Conservation (phyloP, 2,329 filamentous ascomycete genomes). For the Penicillium sp. region DNA sequence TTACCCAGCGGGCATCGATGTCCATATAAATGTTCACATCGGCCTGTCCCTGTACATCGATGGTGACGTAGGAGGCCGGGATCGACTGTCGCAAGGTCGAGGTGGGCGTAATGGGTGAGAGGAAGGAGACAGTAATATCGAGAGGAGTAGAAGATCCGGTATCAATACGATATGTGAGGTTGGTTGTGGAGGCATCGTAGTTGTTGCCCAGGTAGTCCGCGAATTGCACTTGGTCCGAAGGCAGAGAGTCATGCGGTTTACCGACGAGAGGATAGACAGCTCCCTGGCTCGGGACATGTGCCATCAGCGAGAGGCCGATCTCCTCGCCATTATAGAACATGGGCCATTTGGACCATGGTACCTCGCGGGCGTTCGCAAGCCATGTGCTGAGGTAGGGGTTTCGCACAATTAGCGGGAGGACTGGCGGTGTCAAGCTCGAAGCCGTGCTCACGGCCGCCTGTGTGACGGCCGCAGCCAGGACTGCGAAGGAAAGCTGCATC, state of each 20-base stretch:
- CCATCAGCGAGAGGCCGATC: slow-evolving; percentile 67
- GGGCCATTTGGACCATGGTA: slow-evolving; percentile 83
- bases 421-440: slow-evolving; percentile 63
- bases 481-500: slow-evolving; percentile 39
- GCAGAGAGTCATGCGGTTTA: slow-evolving; percentile 67
- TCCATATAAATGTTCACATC: slow-evolving; percentile 68
- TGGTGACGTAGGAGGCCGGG: slow-evolving; percentile 78
- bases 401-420: slow-evolving; percentile 74
- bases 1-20: slow-evolving; percentile 80
- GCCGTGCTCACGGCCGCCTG: slow-evolving; percentile 51
- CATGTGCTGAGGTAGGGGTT: slow-evolving; percentile 80
- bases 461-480: slow-evolving; percentile 39
- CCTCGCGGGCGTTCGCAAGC: slow-evolving; percentile 71
- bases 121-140: slow-evolving; percentile 65
- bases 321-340: slow-evolving; percentile 80
- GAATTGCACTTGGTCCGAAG: slow-evolving; percentile 55
- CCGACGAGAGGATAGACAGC: slow-evolving; percentile 68
- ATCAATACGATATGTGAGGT: slow-evolving; percentile 67
- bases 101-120: slow-evolving; percentile 80
- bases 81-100: slow-evolving; percentile 80
- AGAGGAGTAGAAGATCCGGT: slow-evolving; percentile 46
- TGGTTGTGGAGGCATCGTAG: slow-evolving; percentile 73
- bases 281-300: slow-evolving; percentile 62
- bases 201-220: slow-evolving; percentile 64
- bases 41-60: slow-evolving; percentile 69